A percentile compares a stretch with the other conserved stretches of the same genome.
These are phyloP conservation scores for Rhypophila decipiens DNA, from an alignment of 495 filamentous ascomycete species.

Conservation along the genomic window DNA sequence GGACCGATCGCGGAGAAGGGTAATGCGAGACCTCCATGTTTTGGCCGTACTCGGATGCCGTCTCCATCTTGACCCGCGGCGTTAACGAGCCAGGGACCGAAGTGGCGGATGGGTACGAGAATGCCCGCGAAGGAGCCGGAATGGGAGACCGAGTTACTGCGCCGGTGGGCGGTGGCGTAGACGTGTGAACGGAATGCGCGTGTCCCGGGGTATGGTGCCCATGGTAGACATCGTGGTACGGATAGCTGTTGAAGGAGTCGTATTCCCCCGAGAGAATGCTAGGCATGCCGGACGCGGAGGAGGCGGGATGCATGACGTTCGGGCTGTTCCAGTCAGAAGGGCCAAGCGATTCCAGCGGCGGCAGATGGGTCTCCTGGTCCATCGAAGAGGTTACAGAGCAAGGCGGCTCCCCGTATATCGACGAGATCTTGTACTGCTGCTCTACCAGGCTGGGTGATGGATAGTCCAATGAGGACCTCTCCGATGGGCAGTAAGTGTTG, in stretches of 20 bases:
- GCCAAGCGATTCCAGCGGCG: slow-evolving; percentile 37
- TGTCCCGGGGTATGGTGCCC: slow-evolving; percentile 34
- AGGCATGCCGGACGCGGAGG: slow-evolving; percentile 35
- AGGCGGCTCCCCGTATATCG: slow-evolving; percentile 38
- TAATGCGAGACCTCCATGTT: slow-evolving; percentile 39
- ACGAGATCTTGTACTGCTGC: slow-evolving; percentile 41
- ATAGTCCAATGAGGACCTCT: slow-evolving; percentile 41
- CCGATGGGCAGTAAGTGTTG: slow-evolving; percentile 41
- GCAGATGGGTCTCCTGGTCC: slow-evolving; percentile 35
- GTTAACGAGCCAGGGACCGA: slow-evolving; percentile 30
- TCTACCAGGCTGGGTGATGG: slow-evolving; percentile 37
- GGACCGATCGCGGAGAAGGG: slow-evolving; percentile 40
- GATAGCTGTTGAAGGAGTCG: slow-evolving; percentile 43
- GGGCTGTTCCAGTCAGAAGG: slow-evolving; percentile 36
- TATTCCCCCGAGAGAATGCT: slow-evolving; percentile 48
- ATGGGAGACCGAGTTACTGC: slow-evolving; percentile 39
- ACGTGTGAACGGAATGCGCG: slow-evolving; percentile 34
- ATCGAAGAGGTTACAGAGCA: slow-evolving; percentile 31
- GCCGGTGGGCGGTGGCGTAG: slow-evolving; percentile 35
- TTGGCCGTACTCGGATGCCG: slow-evolving; percentile 31
- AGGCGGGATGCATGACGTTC: slow-evolving; percentile 29
- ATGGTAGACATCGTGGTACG: slow-evolving; percentile 45
- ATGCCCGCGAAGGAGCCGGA: slow-evolving; percentile 24
- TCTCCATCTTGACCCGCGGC: slow-evolving; percentile 48
- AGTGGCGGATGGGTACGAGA: slow-evolving; percentile 30